phyloP scores from a whole-genome alignment of 1,139 yeast species.

The Sugiyamaella grinbergsii region DNA sequence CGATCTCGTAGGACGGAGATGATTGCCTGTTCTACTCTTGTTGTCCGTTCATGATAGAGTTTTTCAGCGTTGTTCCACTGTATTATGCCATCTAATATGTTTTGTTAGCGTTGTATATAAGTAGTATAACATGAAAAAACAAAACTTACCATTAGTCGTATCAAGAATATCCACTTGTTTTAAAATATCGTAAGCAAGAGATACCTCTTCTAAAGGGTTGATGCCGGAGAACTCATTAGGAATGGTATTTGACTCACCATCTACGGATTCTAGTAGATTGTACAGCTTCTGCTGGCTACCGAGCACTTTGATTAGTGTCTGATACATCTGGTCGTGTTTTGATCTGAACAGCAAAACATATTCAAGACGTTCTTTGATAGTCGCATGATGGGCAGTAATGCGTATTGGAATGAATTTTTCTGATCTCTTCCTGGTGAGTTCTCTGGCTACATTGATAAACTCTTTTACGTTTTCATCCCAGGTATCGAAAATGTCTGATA shows the following conservation, averaged over 20 bases:
- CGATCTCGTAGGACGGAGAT: conserved; percentile 46
- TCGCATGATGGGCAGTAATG: conserved; percentile 52
- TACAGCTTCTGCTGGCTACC: conserved; percentile 23
- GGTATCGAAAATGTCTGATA: conserved; percentile 43
- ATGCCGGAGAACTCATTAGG: conserved; percentile 33
- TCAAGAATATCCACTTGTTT: conserved; percentile 47
- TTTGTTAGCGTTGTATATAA: conserved; percentile 17
- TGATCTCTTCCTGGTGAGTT: conserved; percentile 69
- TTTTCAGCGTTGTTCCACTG: conserved; percentile 48
- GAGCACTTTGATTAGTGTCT: conserved; percentile 44
- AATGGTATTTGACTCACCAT: conserved; percentile 23
- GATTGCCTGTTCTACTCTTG: conserved; percentile 51
- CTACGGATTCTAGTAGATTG: conserved; percentile 28
- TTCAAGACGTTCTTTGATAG: conserved; percentile 52
- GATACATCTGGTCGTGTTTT: conserved; percentile 56
- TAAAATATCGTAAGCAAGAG: conserved; percentile 48
- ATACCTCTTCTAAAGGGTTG: conserved; percentile 44
- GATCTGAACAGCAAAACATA: conserved; percentile 52
- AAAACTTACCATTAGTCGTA: conserved; percentile 41
- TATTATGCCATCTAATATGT: conserved; percentile 37
- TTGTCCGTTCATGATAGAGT: conserved; percentile 48
- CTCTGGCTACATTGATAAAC: conserved; percentile 67
- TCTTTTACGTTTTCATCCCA: conserved; percentile 58
- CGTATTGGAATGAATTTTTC: conserved; percentile 72
- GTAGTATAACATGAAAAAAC: neutral